Evolutionary conservation across 306 rosid species (phyloP).

Genomic region (Cucumis sativus): DNA sequence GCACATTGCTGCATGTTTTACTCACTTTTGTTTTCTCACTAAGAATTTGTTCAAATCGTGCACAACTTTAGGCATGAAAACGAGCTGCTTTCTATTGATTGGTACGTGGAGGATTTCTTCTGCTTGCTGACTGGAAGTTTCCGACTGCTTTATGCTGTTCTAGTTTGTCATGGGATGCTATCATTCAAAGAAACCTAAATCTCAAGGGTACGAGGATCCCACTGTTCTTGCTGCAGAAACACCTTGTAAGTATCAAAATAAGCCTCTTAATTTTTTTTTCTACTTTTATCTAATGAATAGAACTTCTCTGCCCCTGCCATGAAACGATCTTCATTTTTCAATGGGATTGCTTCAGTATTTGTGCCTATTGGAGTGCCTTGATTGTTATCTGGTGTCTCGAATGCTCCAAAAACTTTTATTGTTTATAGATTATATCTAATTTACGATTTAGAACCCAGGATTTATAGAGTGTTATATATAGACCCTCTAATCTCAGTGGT

Average conservation of each 20-base stretch:
- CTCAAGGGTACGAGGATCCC: conserved; percentile 60
- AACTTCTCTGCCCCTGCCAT: neutral
- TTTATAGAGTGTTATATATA: too few relatives aligned
- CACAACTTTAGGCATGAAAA: neutral
- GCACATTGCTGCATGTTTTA: neutral
- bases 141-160: conserved; percentile 4
- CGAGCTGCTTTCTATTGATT: neutral
- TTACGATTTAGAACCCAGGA: too few relatives aligned
- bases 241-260: conserved; percentile 48
- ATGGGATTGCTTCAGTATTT: neutral
- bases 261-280: neutral
- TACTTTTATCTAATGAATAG: neutral
- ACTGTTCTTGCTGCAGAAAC: conserved; percentile 76
- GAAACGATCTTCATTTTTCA: neutral
- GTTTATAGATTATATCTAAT: too few relatives aligned
- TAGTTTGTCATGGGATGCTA: conserved; percentile 59
- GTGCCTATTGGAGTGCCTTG: neutral
- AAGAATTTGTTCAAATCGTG: neutral
- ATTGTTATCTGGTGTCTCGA: too few relatives aligned
- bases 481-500: too few relatives aligned
- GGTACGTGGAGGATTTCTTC: neutral
- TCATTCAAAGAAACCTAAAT: conserved; percentile 31
- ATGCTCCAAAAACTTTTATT: too few relatives aligned
- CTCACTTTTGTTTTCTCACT: neutral
- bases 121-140: neutral